Evolutionary conservation across 208 protist genomes (phyloP).

Genomic region (Crithidia fasciculata): DNA sequence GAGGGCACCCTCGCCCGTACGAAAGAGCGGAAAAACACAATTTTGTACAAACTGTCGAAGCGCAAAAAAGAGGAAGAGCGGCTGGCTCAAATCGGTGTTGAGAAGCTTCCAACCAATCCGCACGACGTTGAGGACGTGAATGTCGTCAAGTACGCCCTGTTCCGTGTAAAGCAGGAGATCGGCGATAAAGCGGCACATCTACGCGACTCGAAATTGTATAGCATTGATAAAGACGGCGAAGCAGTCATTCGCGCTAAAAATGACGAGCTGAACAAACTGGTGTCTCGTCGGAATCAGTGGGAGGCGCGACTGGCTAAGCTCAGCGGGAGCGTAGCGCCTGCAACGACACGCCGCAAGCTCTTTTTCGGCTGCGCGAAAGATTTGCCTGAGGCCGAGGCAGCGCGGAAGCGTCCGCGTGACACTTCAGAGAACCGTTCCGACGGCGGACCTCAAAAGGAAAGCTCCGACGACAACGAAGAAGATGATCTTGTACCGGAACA

Average conservation of each 20-base stretch:
- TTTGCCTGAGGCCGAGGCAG: constrained; percentile 54
- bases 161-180: constrained; percentile 72
- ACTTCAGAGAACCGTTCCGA: background rate
- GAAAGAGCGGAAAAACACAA: constrained; percentile 80
- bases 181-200: constrained; percentile 74
- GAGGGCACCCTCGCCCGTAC: constrained; percentile 84
- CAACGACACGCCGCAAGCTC: constrained; percentile 34
- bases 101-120: constrained; percentile 73
- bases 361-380: constrained; percentile 85
- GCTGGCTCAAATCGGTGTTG: constrained; percentile 57
- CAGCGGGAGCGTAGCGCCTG: constrained; percentile 13
- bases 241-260: constrained; percentile 73
- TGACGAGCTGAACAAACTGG: constrained; percentile 78
- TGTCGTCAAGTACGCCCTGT: constrained; percentile 74
- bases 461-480: constrained; percentile 11
- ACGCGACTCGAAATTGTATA: constrained; percentile 52
- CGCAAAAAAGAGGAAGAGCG: constrained; percentile 63
- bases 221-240: constrained; percentile 82
- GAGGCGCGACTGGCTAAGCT: constrained; percentile 50
- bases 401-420: constrained; percentile 27
- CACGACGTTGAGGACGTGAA: constrained; percentile 57
- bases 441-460: background rate
- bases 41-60: constrained; percentile 80
- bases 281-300: constrained; percentile 67
- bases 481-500: background rate